These are phyloP conservation scores for Tetrahymena malaccensis DNA, from an alignment of 73 alveolate genomes.

Conservation along the genomic window DNA sequence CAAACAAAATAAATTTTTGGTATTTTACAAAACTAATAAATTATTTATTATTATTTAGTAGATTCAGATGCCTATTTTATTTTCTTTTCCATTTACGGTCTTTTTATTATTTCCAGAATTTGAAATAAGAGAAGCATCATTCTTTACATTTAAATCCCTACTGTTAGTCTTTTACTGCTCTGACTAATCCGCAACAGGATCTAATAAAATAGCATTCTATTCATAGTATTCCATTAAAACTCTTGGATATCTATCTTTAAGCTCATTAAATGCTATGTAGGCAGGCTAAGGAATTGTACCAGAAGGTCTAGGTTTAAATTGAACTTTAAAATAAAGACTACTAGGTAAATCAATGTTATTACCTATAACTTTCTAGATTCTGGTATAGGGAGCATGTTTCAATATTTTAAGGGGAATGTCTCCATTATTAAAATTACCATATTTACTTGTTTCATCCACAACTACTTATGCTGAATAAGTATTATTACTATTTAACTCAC, in stretches of 20 bases:
- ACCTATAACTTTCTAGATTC: not conserved
- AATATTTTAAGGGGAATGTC: not conserved
- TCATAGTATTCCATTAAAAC: not conserved
- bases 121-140: not conserved
- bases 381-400: not conserved
- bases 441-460: not conserved
- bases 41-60: too few species aligned
- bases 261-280: not conserved
- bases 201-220: not conserved
- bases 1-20: too few species aligned
- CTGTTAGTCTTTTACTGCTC: not conserved
- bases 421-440: not conserved
- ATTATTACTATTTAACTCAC: not conserved
- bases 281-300: not conserved
- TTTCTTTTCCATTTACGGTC: not conserved
- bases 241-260: not conserved
- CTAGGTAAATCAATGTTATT: not conserved
- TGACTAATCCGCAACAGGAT: not conserved
- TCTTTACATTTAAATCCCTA: not conserved
- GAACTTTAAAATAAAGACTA: not conserved
- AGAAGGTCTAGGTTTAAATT: not conserved
- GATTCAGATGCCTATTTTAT: too few species aligned
- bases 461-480: not conserved
- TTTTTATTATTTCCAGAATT: not conserved
- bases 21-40: too few species aligned